Percentiles rank a stretch among this genome's conserved stretches.
Conservation (phyloP, 2,329 filamentous ascomycete genomes). For the Aspergillus ochraceoroseus region DNA sequence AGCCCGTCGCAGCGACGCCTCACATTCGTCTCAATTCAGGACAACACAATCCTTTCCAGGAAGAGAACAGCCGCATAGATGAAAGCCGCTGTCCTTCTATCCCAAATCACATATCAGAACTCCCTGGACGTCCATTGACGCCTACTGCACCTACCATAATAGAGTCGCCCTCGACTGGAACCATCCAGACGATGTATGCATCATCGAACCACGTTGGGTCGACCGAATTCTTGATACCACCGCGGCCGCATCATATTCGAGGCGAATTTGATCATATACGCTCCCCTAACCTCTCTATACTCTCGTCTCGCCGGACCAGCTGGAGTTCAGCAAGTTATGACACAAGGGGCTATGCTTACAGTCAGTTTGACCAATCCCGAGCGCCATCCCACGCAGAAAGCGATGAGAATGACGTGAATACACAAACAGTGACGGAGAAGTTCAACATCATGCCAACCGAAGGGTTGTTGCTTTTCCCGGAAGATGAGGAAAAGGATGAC, state of each 20-base stretch:
- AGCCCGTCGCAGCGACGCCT: conserved; percentile 39
- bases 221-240: conserved; percentile 37
- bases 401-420: conserved; percentile 62
- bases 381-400: conserved; percentile 58
- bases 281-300: conserved; percentile 49
- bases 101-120: conserved; percentile 17
- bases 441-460: conserved; percentile 67
- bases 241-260: conserved; percentile 48
- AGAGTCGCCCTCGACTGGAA: conserved; percentile 24
- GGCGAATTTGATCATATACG: conserved; percentile 48
- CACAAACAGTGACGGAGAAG: conserved; percentile 68
- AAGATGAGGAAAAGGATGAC: conserved; percentile 70
- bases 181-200: conserved; percentile 44
- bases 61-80: conserved; percentile 18
- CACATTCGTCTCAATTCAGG: conserved; percentile 63
- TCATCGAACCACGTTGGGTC: conserved; percentile 48
- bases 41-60: conserved; percentile 49
- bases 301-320: conserved; percentile 60
- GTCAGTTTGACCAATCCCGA: conserved; percentile 59
- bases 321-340: conserved; percentile 60
- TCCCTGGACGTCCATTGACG: conserved; percentile 23
- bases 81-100: conserved; percentile 24
- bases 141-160: conserved; percentile 10
- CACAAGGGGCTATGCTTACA: conserved; percentile 46
- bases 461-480: conserved; percentile 62